A percentile compares a stretch with the other conserved stretches of the same genome.
Conservation (phyloP, 805 yeast species). For the Wickerhamiella parazyma region DNA sequence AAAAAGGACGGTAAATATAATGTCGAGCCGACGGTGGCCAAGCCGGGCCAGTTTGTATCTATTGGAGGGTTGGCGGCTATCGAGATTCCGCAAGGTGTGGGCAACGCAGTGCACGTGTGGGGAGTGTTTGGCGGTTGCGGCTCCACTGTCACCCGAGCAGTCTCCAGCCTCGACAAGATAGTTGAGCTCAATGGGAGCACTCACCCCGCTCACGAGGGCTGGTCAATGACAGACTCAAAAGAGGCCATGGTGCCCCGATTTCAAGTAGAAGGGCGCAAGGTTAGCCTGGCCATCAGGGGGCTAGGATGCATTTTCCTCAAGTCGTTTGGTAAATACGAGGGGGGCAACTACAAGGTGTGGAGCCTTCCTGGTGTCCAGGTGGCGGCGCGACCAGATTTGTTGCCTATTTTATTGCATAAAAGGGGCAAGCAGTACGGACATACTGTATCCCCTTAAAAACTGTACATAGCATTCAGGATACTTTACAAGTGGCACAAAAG, state of each 20-base stretch:
- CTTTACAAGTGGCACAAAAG: too few relatives aligned
- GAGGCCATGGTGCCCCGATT: conserved; percentile 13
- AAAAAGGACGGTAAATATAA: conserved; percentile 17
- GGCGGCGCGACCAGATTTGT: conserved; percentile 17
- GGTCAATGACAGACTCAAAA: conserved; percentile 17
- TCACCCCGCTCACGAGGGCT: conserved; percentile 15
- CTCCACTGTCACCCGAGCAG: conserved; percentile 16
- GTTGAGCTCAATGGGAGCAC: conserved; percentile 11
- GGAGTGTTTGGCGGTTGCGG: conserved; percentile 19
- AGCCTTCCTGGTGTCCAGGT: conserved; percentile 20
- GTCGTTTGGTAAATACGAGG: conserved; percentile 20
- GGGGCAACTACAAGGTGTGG: conserved; percentile 17
- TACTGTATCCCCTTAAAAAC: too few relatives aligned
- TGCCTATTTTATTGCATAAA: conserved; percentile 11
- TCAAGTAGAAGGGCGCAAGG: conserved; percentile 12
- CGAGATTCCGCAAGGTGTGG: conserved; percentile 17
- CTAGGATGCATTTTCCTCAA: conserved; percentile 25
- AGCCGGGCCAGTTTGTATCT: conserved; percentile 24
- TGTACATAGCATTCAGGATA: not conserved
- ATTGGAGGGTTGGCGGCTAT: conserved; percentile 26
- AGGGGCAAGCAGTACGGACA: too few relatives aligned
- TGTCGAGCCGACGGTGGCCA: conserved; percentile 18
- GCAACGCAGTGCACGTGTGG: conserved; percentile 22
- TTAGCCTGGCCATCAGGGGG: conserved; percentile 21
- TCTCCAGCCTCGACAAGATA: conserved; percentile 18